phyloP scores from a whole-genome alignment of 202 grass and related monocot species.

The Dendrocalamus latiflorus region DNA sequence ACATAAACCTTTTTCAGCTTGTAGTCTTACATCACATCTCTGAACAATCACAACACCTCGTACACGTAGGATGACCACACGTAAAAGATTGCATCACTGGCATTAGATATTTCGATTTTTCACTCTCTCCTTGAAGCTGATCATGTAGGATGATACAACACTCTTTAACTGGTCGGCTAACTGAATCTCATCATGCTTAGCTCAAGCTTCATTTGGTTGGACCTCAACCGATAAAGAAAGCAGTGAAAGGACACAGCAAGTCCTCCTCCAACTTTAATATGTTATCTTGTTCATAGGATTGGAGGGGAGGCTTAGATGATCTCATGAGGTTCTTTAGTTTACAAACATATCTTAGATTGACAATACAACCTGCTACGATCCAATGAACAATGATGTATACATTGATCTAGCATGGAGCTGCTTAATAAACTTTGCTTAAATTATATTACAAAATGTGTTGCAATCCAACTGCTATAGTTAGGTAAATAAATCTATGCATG shows the following conservation, averaged over 20 bases:
- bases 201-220: background rate
- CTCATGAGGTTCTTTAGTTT: background rate
- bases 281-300: conserved; percentile 20
- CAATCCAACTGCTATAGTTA: background rate
- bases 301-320: conserved; percentile 22
- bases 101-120: background rate
- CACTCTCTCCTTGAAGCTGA: background rate
- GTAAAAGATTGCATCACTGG: background rate
- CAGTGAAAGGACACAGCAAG: background rate
- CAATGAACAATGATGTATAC: background rate
- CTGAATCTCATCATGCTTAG: background rate
- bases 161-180: no score
- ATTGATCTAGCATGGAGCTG: background rate
- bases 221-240: background rate
- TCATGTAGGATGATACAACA: background rate
- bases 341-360: background rate
- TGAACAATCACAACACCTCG: background rate
- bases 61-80: background rate
- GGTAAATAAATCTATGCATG: background rate
- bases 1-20: background rate
- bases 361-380: background rate
- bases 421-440: background rate
- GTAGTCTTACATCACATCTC: background rate
- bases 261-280: background rate
- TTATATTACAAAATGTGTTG: conserved; percentile 5